These are phyloP conservation scores for Colletotrichum cordylinicola DNA, from an alignment of 2,329 filamentous ascomycete species.

Conservation along the genomic window DNA sequence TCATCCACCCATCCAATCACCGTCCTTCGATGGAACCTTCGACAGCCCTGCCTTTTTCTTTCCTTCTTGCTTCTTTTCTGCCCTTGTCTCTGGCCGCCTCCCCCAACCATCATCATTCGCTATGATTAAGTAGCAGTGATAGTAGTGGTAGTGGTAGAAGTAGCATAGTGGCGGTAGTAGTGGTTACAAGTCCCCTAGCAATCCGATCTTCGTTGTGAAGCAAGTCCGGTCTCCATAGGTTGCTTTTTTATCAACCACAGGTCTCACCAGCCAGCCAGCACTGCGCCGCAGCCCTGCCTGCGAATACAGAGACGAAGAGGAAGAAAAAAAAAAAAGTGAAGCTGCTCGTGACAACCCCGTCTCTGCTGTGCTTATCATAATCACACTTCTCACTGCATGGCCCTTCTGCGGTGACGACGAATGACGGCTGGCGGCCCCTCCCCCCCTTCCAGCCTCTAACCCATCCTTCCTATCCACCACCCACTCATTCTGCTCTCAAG, in stretches of 20 bases:
- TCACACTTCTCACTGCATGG: background rate
- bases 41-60: constrained; percentile 17
- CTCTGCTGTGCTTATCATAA: background rate
- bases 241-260: background rate
- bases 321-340: background rate
- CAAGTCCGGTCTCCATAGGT: background rate
- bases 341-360: background rate
- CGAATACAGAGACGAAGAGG: background rate
- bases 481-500: background rate
- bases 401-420: background rate
- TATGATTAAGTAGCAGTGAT: background rate
- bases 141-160: background rate
- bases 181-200: background rate
- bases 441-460: background rate
- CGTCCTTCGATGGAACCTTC: background rate
- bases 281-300: background rate
- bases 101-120: background rate
- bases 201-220: background rate
- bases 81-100: background rate
- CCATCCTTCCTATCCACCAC: background rate
- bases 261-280: background rate
- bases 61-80: background rate
- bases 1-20: constrained; percentile 4
- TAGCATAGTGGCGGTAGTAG: background rate
- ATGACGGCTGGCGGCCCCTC: background rate